Percentiles rank a stretch among this genome's conserved stretches.
Conservation (phyloP, 169 alveolate species). For the Cardiosporidium cionae region DNA sequence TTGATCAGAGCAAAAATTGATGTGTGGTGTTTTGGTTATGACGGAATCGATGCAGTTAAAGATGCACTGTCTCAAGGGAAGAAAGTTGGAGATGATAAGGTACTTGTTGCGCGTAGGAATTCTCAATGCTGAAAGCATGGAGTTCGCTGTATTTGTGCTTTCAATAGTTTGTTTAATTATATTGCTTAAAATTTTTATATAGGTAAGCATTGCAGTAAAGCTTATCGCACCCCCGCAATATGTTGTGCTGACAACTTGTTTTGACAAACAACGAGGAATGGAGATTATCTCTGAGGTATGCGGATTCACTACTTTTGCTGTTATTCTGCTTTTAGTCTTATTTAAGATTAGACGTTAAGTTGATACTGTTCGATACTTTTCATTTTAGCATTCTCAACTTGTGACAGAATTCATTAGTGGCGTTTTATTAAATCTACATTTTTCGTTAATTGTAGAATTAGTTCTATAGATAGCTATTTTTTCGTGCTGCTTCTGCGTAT, state of each 20-base stretch:
- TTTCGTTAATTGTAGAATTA: not conserved
- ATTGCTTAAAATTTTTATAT: not conserved
- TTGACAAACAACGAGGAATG: conserved; percentile 32
- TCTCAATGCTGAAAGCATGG: not conserved
- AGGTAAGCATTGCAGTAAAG: conserved; percentile 13
- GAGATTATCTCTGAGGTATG: conserved; percentile 16
- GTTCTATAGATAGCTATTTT: not conserved
- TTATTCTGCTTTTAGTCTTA: no score
- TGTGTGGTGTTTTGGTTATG: conserved; percentile 89
- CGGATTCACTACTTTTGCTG: not conserved
- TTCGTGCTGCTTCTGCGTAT: not conserved
- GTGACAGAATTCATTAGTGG: no score
- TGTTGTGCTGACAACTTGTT: conserved; percentile 27
- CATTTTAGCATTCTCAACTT: not conserved
- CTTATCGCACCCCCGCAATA: conserved; percentile 36
- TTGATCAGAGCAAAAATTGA: conserved; percentile 74
- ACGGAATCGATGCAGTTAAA: conserved; percentile 95
- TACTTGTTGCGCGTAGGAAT: not conserved
- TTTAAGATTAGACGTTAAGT: not conserved
- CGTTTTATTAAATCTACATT: not conserved
- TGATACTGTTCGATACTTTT: not conserved
- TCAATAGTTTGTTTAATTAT: not conserved
- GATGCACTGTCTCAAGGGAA: conserved; percentile 63
- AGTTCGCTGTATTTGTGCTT: not conserved
- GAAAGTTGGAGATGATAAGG: conserved; percentile 1